Conservation (phyloP, 78 protist genomes). For the Diacronema lutheri region DNA sequence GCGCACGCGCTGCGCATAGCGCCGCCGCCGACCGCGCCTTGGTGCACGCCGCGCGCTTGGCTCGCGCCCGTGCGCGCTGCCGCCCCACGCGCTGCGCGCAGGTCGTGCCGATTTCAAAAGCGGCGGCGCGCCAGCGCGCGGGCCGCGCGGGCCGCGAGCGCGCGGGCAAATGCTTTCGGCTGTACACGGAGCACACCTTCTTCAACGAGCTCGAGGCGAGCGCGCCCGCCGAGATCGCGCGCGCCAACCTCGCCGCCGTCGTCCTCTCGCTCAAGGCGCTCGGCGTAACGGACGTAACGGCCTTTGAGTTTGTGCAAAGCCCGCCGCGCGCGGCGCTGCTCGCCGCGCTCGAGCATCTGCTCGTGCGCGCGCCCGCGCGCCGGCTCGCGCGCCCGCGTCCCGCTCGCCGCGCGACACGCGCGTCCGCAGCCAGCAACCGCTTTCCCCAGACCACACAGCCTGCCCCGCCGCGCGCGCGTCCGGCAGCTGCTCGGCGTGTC, state of each 20-base stretch:
- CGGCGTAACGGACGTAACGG: slow-evolving; percentile 25
- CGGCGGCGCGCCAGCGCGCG: slow-evolving; percentile 97
- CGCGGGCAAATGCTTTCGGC: slow-evolving; percentile 93
- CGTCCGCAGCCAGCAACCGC: too few relatives aligned
- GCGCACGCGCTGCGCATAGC: too few relatives aligned
- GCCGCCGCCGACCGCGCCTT: too few relatives aligned
- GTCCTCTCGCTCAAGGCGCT: slow-evolving; percentile 54
- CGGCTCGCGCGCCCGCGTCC: too few relatives aligned
- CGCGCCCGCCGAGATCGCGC: slow-evolving; percentile 45
- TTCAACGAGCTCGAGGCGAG: slow-evolving; percentile 72
- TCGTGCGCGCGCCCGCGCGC: too few relatives aligned
- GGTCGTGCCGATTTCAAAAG: slow-evolving; percentile 61
- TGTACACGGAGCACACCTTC: slow-evolving; percentile 60
- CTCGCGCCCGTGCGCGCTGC: too few relatives aligned
- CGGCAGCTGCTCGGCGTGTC: too few relatives aligned
- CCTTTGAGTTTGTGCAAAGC: slow-evolving; percentile 61
- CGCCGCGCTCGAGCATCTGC: not conserved
- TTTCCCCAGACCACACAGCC: too few relatives aligned
- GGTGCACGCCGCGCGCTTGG: too few relatives aligned
- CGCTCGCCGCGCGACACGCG: too few relatives aligned
- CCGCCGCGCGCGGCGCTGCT: not conserved
- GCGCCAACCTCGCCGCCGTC: slow-evolving; percentile 45
- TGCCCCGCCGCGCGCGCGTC: too few relatives aligned
- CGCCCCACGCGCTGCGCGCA: too few relatives aligned
- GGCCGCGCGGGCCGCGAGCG: slow-evolving; percentile 99